Conservation (phyloP, 163 green algal species). For the Chlorella variabilis region DNA sequence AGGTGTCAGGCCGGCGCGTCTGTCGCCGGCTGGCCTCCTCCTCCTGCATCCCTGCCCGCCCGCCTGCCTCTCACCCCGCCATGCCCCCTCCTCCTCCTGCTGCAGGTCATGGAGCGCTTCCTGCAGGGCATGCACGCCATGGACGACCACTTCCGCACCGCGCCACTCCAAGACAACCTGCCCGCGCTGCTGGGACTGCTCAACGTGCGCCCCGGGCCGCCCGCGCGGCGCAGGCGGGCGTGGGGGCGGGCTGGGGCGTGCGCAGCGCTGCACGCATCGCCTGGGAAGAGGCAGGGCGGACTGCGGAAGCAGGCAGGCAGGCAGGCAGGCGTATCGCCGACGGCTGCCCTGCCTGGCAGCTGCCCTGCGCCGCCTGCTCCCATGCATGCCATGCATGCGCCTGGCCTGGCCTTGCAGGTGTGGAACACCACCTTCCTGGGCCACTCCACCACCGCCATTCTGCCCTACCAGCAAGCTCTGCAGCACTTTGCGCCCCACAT, state of each 20-base stretch:
- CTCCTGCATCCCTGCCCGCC: too few species aligned
- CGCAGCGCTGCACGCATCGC: neutral
- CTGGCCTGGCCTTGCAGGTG: conserved; percentile 49
- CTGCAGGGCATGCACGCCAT: conserved; percentile 85
- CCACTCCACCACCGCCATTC: conserved; percentile 91
- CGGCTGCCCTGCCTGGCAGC: too few species aligned
- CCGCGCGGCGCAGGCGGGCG: too few species aligned
- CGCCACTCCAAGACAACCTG: conserved; percentile 93
- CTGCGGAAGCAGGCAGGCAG: too few species aligned
- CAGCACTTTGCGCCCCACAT: conserved; percentile 47
- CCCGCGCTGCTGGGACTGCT: conserved; percentile 94
- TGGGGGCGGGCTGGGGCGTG: neutral
- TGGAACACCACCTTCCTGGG: conserved; percentile 99
- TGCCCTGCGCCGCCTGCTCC: too few species aligned
- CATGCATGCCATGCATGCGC: too few species aligned
- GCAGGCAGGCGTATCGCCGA: too few species aligned
- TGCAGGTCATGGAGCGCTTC: conserved; percentile 75
- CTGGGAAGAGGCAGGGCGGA: neutral
- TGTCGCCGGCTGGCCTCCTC: too few species aligned
- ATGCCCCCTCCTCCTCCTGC: neutral
- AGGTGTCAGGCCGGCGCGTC: too few species aligned
- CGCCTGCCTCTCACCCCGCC: neutral
- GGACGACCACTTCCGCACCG: conserved; percentile 88
- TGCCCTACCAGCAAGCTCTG: conserved; percentile 98
- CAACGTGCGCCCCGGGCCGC: too few species aligned